Conservation (phyloP, 495 filamentous ascomycete species). For the Xylaria bambusicola region DNA sequence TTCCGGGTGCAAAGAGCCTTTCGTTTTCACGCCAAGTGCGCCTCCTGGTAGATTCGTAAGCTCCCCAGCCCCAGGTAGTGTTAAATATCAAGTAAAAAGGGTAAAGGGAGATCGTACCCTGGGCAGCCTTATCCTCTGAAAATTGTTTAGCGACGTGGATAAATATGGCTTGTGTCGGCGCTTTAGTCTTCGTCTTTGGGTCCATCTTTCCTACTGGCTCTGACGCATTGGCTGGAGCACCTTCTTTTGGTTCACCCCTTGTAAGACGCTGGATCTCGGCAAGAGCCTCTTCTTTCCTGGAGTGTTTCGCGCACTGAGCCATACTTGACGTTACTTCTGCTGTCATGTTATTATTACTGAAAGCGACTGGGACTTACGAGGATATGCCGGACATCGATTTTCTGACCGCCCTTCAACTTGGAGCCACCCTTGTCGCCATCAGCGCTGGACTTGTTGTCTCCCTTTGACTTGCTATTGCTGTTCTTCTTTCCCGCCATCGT, state of each 20-base stretch:
- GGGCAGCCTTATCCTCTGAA: constrained; percentile 85
- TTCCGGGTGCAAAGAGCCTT: constrained; percentile 68
- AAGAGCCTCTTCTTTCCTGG: constrained; percentile 85
- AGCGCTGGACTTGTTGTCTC: constrained; percentile 51
- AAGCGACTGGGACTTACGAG: constrained; percentile 53
- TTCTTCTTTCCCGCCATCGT: constrained; percentile 31
- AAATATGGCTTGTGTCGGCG: constrained; percentile 64
- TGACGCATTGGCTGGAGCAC: neutral
- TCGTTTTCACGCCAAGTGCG: constrained; percentile 69
- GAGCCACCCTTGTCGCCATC: constrained; percentile 52
- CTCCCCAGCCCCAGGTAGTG: neutral
- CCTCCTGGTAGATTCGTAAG: constrained; percentile 56
- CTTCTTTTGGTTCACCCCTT: constrained; percentile 47
- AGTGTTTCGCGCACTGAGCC: constrained; percentile 85
- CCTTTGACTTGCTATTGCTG: constrained; percentile 36
- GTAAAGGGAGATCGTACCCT: constrained; percentile 56
- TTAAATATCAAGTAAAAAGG: neutral
- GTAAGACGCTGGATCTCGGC: constrained; percentile 57
- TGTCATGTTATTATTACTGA: neutral
- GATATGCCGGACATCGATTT: constrained; percentile 88
- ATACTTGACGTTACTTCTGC: constrained; percentile 7
- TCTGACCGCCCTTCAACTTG: constrained; percentile 71
- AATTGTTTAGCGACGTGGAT: constrained; percentile 85
- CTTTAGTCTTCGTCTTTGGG: constrained; percentile 19
- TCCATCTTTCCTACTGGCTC: constrained; percentile 17